Evolutionary conservation across 176 grass and related monocot species (phyloP).

Genomic region (Triticum aestivum): DNA sequence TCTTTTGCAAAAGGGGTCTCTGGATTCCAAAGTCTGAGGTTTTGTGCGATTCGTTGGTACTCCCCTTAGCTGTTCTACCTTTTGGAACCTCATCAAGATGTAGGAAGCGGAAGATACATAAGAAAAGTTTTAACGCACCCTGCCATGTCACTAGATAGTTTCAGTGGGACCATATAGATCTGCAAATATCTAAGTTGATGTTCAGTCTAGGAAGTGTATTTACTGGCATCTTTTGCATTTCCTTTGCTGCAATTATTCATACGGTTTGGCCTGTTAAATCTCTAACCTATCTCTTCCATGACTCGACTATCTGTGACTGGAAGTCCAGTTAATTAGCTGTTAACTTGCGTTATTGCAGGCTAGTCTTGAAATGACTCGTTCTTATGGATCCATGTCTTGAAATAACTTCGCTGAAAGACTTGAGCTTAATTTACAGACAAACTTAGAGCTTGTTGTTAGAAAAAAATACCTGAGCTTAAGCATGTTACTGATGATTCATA

Average conservation of each 20-base stretch:
- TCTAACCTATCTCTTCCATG: neutral
- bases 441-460: too few species aligned
- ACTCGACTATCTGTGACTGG: neutral
- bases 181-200: slow-evolving; percentile 33
- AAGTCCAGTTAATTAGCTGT: neutral
- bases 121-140: slow-evolving; percentile 40
- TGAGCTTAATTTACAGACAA: neutral
- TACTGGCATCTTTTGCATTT: slow-evolving; percentile 11
- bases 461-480: neutral
- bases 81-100: slow-evolving; percentile 46
- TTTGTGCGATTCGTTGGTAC: slow-evolving; percentile 34
- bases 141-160: slow-evolving; percentile 37
- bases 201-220: slow-evolving; percentile 11
- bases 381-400: neutral
- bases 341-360: neutral
- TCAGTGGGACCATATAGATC: slow-evolving; percentile 14
- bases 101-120: slow-evolving; percentile 36
- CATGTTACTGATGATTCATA: neutral
- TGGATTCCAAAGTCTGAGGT: slow-evolving; percentile 29
- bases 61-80: slow-evolving; percentile 9
- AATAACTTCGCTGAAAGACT: slow-evolving; percentile 1
- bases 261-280: neutral
- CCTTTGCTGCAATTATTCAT: neutral
- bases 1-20: slow-evolving; percentile 26
- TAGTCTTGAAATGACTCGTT: neutral